Percentiles rank a stretch among this genome's conserved stretches.
Conservation (phyloP, 1,284 basidiomycete genomes). For the Leccinum cinnamomeum region DNA sequence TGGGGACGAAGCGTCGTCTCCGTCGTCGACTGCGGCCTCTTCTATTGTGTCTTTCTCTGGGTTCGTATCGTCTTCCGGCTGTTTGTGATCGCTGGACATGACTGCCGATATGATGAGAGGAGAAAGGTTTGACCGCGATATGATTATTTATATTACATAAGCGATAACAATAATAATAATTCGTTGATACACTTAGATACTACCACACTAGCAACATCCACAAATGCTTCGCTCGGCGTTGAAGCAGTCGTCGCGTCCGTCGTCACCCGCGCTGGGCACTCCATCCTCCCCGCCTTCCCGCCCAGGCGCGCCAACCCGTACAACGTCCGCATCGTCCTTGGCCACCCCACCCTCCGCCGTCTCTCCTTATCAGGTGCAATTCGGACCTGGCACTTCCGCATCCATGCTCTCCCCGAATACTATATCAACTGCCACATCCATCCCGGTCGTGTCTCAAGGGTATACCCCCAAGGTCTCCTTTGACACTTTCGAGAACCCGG, state of each 20-base stretch:
- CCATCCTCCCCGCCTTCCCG: slow-evolving; percentile 24
- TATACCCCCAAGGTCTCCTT: slow-evolving; percentile 88
- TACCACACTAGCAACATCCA: neutral
- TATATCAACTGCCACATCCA: slow-evolving; percentile 14
- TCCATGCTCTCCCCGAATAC: slow-evolving; percentile 23
- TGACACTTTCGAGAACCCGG: slow-evolving; percentile 78
- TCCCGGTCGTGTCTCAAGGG: slow-evolving; percentile 42
- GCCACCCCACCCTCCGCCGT: slow-evolving; percentile 14
- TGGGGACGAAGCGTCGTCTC: neutral
- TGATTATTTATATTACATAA: neutral
- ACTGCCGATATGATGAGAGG: neutral
- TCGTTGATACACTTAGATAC: neutral
- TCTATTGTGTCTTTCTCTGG: slow-evolving; percentile 1
- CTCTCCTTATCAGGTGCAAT: slow-evolving; percentile 17
- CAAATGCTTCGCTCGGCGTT: slow-evolving; percentile 49
- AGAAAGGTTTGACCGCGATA: neutral
- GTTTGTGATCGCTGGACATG: slow-evolving; percentile 11
- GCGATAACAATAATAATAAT: neutral
- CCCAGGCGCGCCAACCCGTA: slow-evolving; percentile 20
- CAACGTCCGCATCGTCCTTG: slow-evolving; percentile 24
- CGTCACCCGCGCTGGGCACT: slow-evolving; percentile 25
- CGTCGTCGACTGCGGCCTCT: neutral
- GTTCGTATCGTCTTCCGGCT: slow-evolving; percentile 8
- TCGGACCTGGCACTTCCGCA: slow-evolving; percentile 14
- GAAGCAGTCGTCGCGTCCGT: slow-evolving; percentile 41